A percentile compares a stretch with the other conserved stretches of the same genome.
Conservation (phyloP, 352 stramenopile genomes). For the Pythium apleroticum region DNA sequence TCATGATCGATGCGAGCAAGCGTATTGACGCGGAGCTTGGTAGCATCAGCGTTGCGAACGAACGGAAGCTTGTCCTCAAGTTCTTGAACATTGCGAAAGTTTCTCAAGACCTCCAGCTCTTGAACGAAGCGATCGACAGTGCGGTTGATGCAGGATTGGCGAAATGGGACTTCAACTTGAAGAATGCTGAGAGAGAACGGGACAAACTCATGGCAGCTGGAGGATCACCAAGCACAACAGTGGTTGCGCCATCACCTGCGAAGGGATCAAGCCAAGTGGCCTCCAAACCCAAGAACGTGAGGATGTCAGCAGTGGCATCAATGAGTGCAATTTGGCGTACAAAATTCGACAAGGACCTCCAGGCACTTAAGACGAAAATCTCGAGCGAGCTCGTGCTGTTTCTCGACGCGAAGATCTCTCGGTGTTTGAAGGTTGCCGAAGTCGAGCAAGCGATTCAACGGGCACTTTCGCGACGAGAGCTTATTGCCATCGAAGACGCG, state of each 20-base stretch:
- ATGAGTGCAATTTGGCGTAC: conserved; percentile 8
- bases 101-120: conserved; percentile 62
- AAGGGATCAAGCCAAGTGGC: neutral
- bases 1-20: conserved; percentile 34
- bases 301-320: neutral
- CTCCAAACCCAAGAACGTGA: conserved; percentile 2
- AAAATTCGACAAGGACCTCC: conserved; percentile 28
- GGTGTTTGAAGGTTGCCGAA: conserved; percentile 44
- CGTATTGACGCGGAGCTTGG: conserved; percentile 19
- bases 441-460: conserved; percentile 39
- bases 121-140: conserved; percentile 68
- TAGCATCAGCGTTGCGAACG: conserved; percentile 26
- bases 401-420: conserved; percentile 36
- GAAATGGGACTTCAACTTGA: conserved; percentile 83
- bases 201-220: conserved; percentile 48
- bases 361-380: conserved; percentile 40
- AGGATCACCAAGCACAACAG: neutral
- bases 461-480: conserved; percentile 33
- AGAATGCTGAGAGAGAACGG: conserved; percentile 68
- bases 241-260: neutral
- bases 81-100: conserved; percentile 70
- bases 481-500: conserved; percentile 46
- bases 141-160: conserved; percentile 58
- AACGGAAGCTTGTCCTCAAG: conserved; percentile 79
- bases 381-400: conserved; percentile 31